These are phyloP conservation scores for Evernia prunastri DNA, from an alignment of 495 filamentous ascomycete genomes.

Conservation along the genomic window DNA sequence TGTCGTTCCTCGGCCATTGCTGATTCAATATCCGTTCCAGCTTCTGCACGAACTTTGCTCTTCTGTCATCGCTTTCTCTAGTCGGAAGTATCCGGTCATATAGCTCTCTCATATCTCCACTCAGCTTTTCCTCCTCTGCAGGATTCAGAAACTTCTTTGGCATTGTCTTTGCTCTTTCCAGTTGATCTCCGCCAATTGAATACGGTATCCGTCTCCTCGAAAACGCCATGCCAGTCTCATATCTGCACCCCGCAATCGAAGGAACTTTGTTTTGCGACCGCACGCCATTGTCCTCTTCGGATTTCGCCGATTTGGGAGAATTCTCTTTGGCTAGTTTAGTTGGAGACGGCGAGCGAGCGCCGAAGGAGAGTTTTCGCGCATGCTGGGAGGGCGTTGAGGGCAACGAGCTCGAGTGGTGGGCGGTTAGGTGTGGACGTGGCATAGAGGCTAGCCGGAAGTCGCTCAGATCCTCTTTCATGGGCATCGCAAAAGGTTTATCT, in stretches of 20 bases:
- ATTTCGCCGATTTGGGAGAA: constrained; percentile 85
- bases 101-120: constrained; percentile 71
- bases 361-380: constrained; percentile 73
- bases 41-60: constrained; percentile 72
- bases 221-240: constrained; percentile 68
- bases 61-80: constrained; percentile 65
- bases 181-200: constrained; percentile 65
- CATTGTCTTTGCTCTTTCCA: constrained; percentile 60
- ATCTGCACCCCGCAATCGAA: constrained; percentile 60
- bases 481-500: constrained; percentile 17
- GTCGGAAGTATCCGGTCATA: constrained; percentile 83
- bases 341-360: constrained; percentile 82
- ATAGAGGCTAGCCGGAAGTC: constrained; percentile 18
- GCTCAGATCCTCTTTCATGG: constrained; percentile 21
- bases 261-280: constrained; percentile 21
- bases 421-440: constrained; percentile 40
- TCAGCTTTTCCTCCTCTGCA: constrained; percentile 71
- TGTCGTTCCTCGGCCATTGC: constrained; percentile 86
- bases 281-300: constrained; percentile 51
- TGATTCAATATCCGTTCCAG: constrained; percentile 78
- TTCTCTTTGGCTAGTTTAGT: constrained; percentile 60
- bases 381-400: constrained; percentile 92
- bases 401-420: constrained; percentile 80
- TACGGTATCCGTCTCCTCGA: constrained; percentile 86
- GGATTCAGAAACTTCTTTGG: constrained; percentile 61